Percentiles rank a stretch among this genome's conserved stretches.
Evolutionary conservation across 2,329 filamentous ascomycete species (phyloP).

Genomic region (Metarhizium rileyi): DNA sequence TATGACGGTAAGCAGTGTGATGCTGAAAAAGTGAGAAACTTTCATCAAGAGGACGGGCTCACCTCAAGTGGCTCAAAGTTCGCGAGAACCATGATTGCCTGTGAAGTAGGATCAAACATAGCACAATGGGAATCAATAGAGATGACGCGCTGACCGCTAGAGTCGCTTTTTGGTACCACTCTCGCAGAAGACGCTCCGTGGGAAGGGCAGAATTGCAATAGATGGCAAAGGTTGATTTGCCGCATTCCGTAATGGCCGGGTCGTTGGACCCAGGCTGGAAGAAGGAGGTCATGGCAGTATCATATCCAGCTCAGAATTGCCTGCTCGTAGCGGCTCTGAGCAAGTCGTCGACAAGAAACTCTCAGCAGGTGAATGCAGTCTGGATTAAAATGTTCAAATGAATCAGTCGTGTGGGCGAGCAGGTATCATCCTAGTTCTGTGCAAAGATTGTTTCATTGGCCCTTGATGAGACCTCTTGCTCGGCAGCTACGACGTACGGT

Average conservation of each 20-base stretch:
- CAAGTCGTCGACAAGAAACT: too few species aligned
- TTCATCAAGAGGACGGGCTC: neutral
- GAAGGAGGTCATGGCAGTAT: constrained; percentile 22
- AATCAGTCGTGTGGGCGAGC: too few species aligned
- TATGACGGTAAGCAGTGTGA: neutral
- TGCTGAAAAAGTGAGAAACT: neutral
- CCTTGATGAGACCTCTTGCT: too few species aligned
- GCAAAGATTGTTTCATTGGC: too few species aligned
- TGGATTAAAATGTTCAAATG: too few species aligned
- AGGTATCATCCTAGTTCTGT: too few species aligned
- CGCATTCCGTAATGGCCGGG: constrained; percentile 15
- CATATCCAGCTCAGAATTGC: neutral
- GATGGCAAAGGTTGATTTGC: constrained; percentile 14
- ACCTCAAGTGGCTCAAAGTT: neutral
- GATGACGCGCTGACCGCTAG: constrained; percentile 13
- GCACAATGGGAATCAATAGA: neutral
- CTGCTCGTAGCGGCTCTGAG: too few species aligned
- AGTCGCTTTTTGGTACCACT: constrained; percentile 18
- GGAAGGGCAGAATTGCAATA: constrained; percentile 22
- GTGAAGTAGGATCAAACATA: neutral
- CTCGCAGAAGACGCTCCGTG: constrained; percentile 11
- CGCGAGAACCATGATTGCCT: neutral
- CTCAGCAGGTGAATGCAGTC: too few species aligned
- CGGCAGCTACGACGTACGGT: too few species aligned
- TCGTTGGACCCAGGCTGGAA: constrained; percentile 21